Evolutionary conservation across 257 asterid species (phyloP).

Genomic region (Phtheirospermum japonicum): DNA sequence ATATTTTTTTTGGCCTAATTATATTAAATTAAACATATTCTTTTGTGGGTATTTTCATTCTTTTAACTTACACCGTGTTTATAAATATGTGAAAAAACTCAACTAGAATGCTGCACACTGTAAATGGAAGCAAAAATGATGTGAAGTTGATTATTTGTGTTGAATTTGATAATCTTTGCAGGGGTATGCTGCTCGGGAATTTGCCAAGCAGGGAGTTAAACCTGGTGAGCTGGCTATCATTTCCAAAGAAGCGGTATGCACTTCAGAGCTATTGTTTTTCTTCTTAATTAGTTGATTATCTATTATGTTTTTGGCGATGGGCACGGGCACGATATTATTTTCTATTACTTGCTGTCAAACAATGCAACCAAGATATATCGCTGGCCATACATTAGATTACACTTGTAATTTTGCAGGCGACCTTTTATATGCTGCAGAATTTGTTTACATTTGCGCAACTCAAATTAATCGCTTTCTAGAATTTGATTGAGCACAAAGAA

Average conservation of each 20-base stretch:
- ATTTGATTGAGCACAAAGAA: conserved; percentile 11
- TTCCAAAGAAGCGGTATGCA: conserved; percentile 90
- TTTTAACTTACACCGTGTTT: too few species aligned
- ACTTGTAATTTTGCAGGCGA: too few species aligned
- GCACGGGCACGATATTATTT: neutral
- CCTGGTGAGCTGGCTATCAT: conserved; percentile 87
- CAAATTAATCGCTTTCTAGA: neutral
- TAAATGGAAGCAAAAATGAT: neutral
- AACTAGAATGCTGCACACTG: neutral
- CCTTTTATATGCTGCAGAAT: too few species aligned
- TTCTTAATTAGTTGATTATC: neutral
- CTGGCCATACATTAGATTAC: conserved; percentile 8
- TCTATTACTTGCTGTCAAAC: neutral
- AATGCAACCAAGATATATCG: conserved; percentile 1
- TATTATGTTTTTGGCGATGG: neutral
- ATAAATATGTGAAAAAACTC: too few species aligned
- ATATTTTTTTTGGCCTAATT: too few species aligned
- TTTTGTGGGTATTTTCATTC: too few species aligned
- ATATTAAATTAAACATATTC: too few species aligned
- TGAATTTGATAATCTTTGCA: conserved; percentile 33
- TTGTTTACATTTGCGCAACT: too few species aligned
- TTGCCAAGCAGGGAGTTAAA: conserved; percentile 85
- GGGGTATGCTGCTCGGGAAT: conserved; percentile 98
- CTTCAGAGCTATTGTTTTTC: neutral
- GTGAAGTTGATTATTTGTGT: neutral